Evolutionary conservation across 2,329 filamentous ascomycete species (phyloP), one percentile per base, ranked within the genome.

Genomic region (Nothomitra cinnamomea): DNA sequence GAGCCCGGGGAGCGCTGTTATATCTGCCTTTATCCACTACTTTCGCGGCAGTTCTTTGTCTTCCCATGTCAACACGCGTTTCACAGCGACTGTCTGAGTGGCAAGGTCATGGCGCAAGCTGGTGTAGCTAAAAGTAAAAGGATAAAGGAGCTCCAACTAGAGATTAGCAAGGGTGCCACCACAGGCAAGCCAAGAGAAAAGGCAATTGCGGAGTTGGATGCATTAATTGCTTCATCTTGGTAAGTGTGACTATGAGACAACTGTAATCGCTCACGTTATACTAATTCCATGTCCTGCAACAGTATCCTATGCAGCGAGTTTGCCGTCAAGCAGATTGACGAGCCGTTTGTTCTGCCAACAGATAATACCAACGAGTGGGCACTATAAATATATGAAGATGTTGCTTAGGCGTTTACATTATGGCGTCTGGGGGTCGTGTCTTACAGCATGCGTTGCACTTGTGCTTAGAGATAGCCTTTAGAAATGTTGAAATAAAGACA

Each of bases 51-150:
- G 62, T 98, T 98, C 69, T 98, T 96, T 61, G 92, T 98, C 17
- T 98, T 98, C 60, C 92, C 92, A 0, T 98, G 92, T 67, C 92
- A 98, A 71, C 92, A 98, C 68, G 86, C 89, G 2, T 98, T 98
- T 63, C 92, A 98, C 67, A 90, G 86, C 42, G 92, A 98, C 65
- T 98, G 92, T 65, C 70, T 98, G 50, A 90, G 87, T 0, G 82
- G 80, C 61, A 85, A 84, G 63, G 87, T 96, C 0, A 75, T 95
- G 53, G 85, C 90, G 65, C 82, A 87, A 58, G 82, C 83, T 1
- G 87, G 87, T 0, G 72, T 82, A 52, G 83, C 80, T 17, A 86
- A 83, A 67, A 80, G 83, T 15, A 82, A 82, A 65, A 76, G 85
- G 59, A 95, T 98, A 60, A 78, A 79, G 56, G 88, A 95, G 67